These are phyloP conservation scores for Fusarium verrucosum DNA, from an alignment of 2,329 filamentous ascomycete genomes.

Conservation along the genomic window DNA sequence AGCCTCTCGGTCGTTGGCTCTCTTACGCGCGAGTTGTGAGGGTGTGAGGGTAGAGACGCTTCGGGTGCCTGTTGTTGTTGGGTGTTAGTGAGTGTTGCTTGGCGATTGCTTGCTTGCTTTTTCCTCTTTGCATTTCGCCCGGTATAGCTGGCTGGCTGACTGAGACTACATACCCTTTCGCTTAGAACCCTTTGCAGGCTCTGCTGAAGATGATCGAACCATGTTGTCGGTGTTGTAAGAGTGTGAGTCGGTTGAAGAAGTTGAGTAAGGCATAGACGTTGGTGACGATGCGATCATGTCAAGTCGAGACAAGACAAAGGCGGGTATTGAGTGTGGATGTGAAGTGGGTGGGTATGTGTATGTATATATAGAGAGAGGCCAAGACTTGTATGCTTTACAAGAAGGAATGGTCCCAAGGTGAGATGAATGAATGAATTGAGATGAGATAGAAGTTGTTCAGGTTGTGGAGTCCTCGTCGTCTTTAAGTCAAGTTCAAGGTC, in stretches of 20 bases:
- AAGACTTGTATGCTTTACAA: constrained; percentile 26
- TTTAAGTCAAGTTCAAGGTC: constrained; percentile 27
- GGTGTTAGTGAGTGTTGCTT: constrained; percentile 16
- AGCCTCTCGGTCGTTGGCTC: constrained; percentile 90
- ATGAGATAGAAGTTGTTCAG: constrained; percentile 32
- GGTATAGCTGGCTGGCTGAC: background rate
- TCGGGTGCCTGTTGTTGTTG: constrained; percentile 62
- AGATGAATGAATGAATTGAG: constrained; percentile 11
- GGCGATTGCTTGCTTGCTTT: background rate
- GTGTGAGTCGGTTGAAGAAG: constrained; percentile 16
- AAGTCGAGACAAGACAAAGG: constrained; percentile 6
- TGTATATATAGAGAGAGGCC: constrained; percentile 26
- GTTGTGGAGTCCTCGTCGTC: constrained; percentile 39
- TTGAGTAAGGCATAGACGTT: constrained; percentile 25
- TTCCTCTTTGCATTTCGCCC: too few species aligned
- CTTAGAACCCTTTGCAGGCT: constrained; percentile 56
- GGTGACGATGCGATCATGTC: constrained; percentile 29
- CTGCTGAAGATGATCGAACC: constrained; percentile 55
- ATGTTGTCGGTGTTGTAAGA: constrained; percentile 43
- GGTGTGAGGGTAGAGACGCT: constrained; percentile 89
- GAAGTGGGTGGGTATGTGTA: too few species aligned
- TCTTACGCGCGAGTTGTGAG: constrained; percentile 87
- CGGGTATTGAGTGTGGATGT: background rate
- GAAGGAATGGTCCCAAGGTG: constrained; percentile 6
- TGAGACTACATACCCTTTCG: constrained; percentile 56